phyloP scores from a whole-genome alignment of 352 stramenopile species.

The Discostella stelligera region DNA sequence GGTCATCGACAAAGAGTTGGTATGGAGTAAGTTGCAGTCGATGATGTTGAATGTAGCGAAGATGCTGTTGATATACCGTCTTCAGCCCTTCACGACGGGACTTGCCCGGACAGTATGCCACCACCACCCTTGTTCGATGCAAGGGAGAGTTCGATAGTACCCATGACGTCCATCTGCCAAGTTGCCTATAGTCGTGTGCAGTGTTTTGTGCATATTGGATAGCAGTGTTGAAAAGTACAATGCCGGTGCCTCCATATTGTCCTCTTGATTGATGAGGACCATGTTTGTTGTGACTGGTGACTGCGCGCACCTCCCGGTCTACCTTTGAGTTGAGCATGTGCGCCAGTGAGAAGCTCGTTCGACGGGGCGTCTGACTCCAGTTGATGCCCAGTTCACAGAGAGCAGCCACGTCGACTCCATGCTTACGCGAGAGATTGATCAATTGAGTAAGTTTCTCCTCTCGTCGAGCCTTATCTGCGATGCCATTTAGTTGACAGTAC shows the following conservation, averaged over 20 bases:
- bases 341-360: no score
- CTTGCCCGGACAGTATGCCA: background rate
- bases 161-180: slow-evolving; percentile 3
- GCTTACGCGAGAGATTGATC: no score
- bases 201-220: background rate
- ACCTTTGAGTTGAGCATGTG: no score
- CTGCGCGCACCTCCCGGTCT: background rate
- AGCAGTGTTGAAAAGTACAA: background rate
- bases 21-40: background rate
- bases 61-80: slow-evolving; percentile 35
- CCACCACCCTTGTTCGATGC: slow-evolving; percentile 1
- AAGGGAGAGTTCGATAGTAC: background rate
- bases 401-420: no score
- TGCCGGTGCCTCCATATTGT: background rate
- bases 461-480: no score
- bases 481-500: no score
- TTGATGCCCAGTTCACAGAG: no score
- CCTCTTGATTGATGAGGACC: background rate
- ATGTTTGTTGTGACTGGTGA: background rate
- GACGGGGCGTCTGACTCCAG: no score
- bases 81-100: background rate
- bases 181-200: background rate
- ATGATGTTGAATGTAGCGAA: slow-evolving; percentile 22
- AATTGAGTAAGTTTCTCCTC: no score
- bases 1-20: slow-evolving; percentile 26